Evolutionary conservation across 208 protist species (phyloP).

Genomic region (Acanthamoeba sp.): DNA sequence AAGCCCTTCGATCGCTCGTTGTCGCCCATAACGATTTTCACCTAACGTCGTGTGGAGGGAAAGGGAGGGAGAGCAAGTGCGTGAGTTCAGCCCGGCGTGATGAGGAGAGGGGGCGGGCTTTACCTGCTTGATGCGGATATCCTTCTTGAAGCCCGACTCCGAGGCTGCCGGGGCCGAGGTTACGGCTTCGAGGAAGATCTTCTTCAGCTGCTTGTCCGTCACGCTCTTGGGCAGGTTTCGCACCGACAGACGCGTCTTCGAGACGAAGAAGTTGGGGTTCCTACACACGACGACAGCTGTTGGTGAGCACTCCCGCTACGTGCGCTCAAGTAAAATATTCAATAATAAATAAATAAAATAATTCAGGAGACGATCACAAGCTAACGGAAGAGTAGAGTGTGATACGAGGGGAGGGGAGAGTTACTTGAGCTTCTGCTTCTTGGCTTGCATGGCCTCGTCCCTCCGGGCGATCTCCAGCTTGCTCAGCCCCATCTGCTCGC

Average conservation of each 20-base stretch:
- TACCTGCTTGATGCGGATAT: conserved; percentile 25
- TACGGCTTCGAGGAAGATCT: conserved; percentile 40
- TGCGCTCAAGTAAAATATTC: too few species aligned
- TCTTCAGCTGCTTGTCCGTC: conserved; percentile 49
- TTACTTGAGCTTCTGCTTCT: conserved; percentile 69
- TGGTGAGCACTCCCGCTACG: neutral
- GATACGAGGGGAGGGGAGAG: neutral
- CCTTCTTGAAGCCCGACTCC: conserved; percentile 6
- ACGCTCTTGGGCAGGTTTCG: conserved; percentile 34
- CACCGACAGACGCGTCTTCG: conserved; percentile 47
- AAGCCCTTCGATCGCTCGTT: conserved; percentile 56
- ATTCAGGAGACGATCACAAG: too few species aligned
- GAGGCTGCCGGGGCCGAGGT: neutral
- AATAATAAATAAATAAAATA: too few species aligned
- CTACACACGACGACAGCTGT: neutral
- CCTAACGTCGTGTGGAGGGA: too few species aligned
- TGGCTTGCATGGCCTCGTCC: neutral
- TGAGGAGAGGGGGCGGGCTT: neutral
- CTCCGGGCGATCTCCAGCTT: conserved; percentile 5
- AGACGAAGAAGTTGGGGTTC: conserved; percentile 73
- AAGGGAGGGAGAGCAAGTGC: too few species aligned
- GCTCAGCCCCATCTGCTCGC: neutral
- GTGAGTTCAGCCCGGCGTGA: neutral
- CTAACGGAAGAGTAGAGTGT: too few species aligned
- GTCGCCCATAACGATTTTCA: conserved; percentile 26